Base-by-base conservation (phyloP, 2,329 filamentous ascomycete species). In the Zymoseptoria brevis region DNA sequence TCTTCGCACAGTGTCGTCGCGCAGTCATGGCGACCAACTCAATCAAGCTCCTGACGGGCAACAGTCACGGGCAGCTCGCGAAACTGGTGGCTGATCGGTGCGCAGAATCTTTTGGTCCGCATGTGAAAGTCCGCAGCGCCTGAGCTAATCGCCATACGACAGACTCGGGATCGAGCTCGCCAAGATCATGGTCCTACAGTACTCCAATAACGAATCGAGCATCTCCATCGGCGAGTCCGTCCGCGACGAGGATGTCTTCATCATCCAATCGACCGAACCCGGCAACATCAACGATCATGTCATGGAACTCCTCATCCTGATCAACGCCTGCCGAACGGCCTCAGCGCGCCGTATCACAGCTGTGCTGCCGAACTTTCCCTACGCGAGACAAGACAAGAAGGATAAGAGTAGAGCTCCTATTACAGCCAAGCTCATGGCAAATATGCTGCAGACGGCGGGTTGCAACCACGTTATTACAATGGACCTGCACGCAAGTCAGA, bases 301-400 rank as follows among this genome's bases (percentile, higher is more conserved):
- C 61, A 97, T 99, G 93, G 93, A 99, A 77, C 84, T 97, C 45
- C 83, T 97, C 66, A 96, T 97, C 77, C 96, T 96, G 87, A 95
- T 96, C 76, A 95, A 96, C 73, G 93, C 93, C 64, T 96, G 93
- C 81, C 87, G 89, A 74, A 89, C 87, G 22, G 87, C 87, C 50
- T 89, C 86, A 41, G 93, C 93, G 11, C 86, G 92, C 65, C 89
- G 93, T 65, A 96, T 97, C 77, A 96, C 93, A 21, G 93, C 91
- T 64, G 90, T 96, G 64, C 89, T 96, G 55, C 93, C 93, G 66
- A 96, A 96, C 77, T 97, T 96, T 77, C 92, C 92, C 26, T 97
- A 97, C 72, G 92, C 93, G 13, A 86, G 93, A 54, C 93, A 97
- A 77, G 94, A 97, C 76, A 97, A 97, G 81, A 97, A 97, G 78